phyloP scores from a whole-genome alignment of 306 rosid genomes.

The Astragalus glycyphyllos region DNA sequence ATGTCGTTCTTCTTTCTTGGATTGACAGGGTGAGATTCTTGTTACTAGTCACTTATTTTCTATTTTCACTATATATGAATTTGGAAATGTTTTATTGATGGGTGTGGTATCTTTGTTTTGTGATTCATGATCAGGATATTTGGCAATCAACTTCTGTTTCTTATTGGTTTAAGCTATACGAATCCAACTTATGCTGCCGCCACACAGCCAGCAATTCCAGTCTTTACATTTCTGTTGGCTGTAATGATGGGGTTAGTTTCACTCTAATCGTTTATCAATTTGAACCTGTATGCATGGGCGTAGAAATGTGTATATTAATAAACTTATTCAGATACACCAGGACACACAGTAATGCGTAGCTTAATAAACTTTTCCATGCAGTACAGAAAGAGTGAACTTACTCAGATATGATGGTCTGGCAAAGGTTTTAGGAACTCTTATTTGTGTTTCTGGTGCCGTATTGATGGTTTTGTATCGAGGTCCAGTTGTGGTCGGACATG shows the following conservation, averaged over 20 bases:
- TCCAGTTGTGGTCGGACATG: constrained; percentile 63
- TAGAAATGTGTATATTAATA: constrained; percentile 4
- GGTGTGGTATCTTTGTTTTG: constrained; percentile 40
- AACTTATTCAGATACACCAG: constrained; percentile 20
- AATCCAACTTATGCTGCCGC: constrained; percentile 98
- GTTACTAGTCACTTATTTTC: constrained; percentile 30
- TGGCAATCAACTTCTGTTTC: constrained; percentile 97
- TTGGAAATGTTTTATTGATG: constrained; percentile 36
- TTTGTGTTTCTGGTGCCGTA: constrained; percentile 88
- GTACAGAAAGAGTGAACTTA: constrained; percentile 91
- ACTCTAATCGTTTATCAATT: constrained; percentile 29
- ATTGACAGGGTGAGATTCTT: constrained; percentile 80
- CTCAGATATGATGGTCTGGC: constrained; percentile 77
- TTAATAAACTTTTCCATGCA: constrained; percentile 61
- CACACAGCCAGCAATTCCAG: constrained; percentile 92
- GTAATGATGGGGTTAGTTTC: constrained; percentile 86
- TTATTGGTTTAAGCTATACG: constrained; percentile 91
- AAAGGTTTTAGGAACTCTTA: constrained; percentile 79
- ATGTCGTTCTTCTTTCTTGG: constrained; percentile 85
- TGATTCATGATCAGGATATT: constrained; percentile 68
- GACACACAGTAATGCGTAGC: constrained; percentile 18
- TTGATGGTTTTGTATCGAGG: constrained; percentile 88
- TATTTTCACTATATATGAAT: constrained; percentile 16
- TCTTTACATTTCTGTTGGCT: constrained; percentile 81
- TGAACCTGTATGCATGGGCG: background rate